Evolutionary conservation across 768 basidiomycete species (phyloP), one percentile per base, ranked within the genome.

Genomic region (Rhodotorula taiwanensis): DNA sequence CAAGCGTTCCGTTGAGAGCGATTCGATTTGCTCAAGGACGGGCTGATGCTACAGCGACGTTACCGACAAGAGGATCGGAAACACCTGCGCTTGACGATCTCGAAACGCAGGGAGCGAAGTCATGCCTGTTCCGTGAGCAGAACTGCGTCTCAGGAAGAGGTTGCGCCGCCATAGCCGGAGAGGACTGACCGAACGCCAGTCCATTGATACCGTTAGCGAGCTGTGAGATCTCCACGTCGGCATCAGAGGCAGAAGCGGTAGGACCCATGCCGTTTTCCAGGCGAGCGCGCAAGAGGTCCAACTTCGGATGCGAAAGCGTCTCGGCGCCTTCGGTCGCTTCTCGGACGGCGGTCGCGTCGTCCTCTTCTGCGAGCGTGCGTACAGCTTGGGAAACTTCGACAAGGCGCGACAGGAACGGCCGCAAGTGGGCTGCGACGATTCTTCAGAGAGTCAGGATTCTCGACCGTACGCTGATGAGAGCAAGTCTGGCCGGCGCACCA

Each of bases 121-220:
- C 81, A 91, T 82, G 1, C 78, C 80, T 64, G 51, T 28, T 21
- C 5, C 36, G 36, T 9, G 9, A 9, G 10, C 16, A 9, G 16
- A 9, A 39, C 10, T 16, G 16, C 10, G 36, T 39, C 36, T 39
- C 36, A n/a, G n/a, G n/a, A n/a, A n/a, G n/a, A n/a, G n/a, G n/a
- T n/a, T n/a, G n/a, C n/a, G n/a, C n/a, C n/a, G n/a, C n/a, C n/a
- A n/a, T n/a, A n/a, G n/a, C n/a, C n/a, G n/a, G n/a, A n/a, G n/a
- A n/a, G n/a, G n/a, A n/a, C n/a, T n/a, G n/a, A 54, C 64, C 58
- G 66, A 92, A 71, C 64, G 85, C 84, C 18, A 91, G 79, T 27
- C 80, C 81, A 74, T 89, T 90, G 54, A 91, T 82, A 60, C 86
- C 75, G 73, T 90, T 91, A 31, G 85, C 81, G 73, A 92, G 86